These are phyloP conservation scores for Candida anutae DNA, from an alignment of 1,139 yeast species.

Conservation along the genomic window DNA sequence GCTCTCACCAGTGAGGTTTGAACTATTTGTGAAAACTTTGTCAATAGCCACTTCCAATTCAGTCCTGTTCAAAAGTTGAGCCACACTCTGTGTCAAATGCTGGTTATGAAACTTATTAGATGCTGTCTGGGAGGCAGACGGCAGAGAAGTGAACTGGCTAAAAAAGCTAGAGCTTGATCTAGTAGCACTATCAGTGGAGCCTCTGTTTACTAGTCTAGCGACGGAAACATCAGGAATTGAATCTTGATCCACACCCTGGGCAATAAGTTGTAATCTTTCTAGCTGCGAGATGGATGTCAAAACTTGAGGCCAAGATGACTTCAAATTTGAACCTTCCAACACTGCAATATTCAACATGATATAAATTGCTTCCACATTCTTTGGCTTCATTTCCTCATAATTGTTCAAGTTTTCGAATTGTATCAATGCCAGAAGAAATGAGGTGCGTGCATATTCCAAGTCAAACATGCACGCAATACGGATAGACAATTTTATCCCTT, in stretches of 20 bases:
- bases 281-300: constrained; percentile 80
- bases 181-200: constrained; percentile 47
- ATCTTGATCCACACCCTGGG: constrained; percentile 82
- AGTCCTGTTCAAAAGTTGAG: constrained; percentile 55
- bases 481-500: constrained; percentile 77
- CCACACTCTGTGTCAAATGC: constrained; percentile 30
- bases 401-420: constrained; percentile 80
- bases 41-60: constrained; percentile 83
- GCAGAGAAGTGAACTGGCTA: constrained; percentile 27
- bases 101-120: constrained; percentile 38
- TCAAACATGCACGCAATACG: constrained; percentile 82
- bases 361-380: constrained; percentile 75
- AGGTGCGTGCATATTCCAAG: constrained; percentile 74
- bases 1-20: constrained; percentile 72
- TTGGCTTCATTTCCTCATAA: constrained; percentile 67
- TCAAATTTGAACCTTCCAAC: constrained; percentile 65
- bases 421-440: constrained; percentile 84
- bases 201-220: constrained; percentile 58
- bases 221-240: constrained; percentile 79
- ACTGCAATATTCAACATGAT: constrained; percentile 72
- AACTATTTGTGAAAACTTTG: constrained; percentile 77
- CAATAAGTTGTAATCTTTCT: constrained; percentile 80
- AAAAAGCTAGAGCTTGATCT: constrained; percentile 44
- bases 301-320: constrained; percentile 75
- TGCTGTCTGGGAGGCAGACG: constrained; percentile 36